Evolutionary conservation across 2,329 filamentous ascomycete genomes (phyloP), one percentile per base, ranked within the genome.

Genomic region (Diaporthe eres): DNA sequence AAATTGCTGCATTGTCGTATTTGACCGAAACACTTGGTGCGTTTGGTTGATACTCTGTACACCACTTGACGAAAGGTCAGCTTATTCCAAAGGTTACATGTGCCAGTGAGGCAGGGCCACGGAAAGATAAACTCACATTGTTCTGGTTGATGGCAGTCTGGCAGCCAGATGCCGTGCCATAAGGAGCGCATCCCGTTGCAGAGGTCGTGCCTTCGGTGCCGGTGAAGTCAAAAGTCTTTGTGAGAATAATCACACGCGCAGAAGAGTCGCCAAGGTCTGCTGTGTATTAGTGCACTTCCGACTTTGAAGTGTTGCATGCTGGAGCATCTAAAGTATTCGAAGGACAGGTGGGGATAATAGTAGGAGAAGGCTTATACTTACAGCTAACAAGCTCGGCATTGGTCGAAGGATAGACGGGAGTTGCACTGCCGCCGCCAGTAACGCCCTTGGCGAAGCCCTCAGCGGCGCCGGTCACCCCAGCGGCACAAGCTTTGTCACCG

Each of bases 91-190:
- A 19, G 25, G 7, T 1, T 2, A 4, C 61, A 49, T 8, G 8
- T 49, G 12, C 17, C 42, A 22, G 25, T 10, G 25, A 10, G 4
- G 42, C 25, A 31, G 8, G 19, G n/a, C 13, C 25, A 28, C 17
- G 42, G 19, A 37, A 49, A 7, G 3, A 13, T 2, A 28, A 34
- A 65, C 61, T 8, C 5, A 65, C 61, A 79, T 86, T 80, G 81
- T 91, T 83, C 84, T 90, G 85, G 84, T 92, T 90, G 81, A 93
- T 92, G 77, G 91, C 89, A 60, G 87, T 79, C 85, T 93, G 91
- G 82, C 91, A 90, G n/a, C 76, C 83, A 2, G 87, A 83, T 22
- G 81, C 86, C 39, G 88, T 90, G 57, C 89, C 90, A 83, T 87
- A 90, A 28, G 91, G 90, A 22, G 90, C 88, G 79, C 91, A 93